phyloP scores from a whole-genome alignment of 257 asterid species.

The Primulina huaijiensis region DNA sequence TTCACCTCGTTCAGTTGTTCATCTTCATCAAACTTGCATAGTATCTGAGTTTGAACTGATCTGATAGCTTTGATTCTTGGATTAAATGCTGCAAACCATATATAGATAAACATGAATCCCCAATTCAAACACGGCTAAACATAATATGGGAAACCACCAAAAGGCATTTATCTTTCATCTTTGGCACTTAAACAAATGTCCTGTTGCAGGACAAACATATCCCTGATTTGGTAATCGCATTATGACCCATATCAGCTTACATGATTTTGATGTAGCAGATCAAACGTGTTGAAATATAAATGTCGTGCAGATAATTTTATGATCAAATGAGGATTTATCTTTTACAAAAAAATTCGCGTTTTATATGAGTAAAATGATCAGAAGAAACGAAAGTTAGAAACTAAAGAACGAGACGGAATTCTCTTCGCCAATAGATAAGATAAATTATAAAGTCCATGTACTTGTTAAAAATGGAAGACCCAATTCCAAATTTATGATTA shows the following conservation, averaged over 20 bases:
- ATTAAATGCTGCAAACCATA: constrained; percentile 68
- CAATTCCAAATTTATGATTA: not conserved
- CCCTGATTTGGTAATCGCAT: not conserved
- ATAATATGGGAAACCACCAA: not conserved
- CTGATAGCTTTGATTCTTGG: constrained; percentile 70
- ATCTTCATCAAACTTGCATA: constrained; percentile 63
- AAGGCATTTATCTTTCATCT: too few species aligned
- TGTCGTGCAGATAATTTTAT: not conserved
- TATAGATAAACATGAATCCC: constrained; percentile 12
- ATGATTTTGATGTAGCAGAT: not conserved
- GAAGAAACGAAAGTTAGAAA: not conserved
- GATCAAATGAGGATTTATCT: too few species aligned
- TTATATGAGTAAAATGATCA: not conserved
- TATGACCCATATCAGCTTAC: not conserved
- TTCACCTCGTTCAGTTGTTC: constrained; percentile 50
- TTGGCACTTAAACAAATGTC: too few species aligned
- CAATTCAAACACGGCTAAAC: not conserved
- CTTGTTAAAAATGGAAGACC: not conserved
- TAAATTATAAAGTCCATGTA: too few species aligned
- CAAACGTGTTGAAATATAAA: not conserved
- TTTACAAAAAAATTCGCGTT: too few species aligned
- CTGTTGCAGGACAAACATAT: not conserved
- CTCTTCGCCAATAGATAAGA: too few species aligned
- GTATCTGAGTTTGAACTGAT: constrained; percentile 47
- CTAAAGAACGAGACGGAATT: not conserved